Base-by-base conservation (phyloP, 1,284 basidiomycete species). In the Somion occarium region DNA sequence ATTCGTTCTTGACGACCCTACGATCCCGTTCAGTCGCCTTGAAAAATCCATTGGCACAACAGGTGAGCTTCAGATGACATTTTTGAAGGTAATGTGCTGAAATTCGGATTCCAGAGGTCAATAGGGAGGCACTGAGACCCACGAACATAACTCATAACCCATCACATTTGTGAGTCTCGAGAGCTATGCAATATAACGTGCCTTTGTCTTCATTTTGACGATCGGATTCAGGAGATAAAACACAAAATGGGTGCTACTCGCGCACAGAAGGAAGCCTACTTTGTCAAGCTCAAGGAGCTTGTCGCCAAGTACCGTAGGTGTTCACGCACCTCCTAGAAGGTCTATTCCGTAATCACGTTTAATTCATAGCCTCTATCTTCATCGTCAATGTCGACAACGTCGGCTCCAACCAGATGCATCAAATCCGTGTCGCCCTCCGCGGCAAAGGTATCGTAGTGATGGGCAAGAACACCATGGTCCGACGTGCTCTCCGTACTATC, bases 401-500 rank as follows among this genome's bases (percentile, higher is more conserved):
- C 68, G 93, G 93, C 56, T 98, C 95, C 58, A 97, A 98, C 82
- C 97, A 99, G 78, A 92, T 95, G 93, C 94, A 97, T 71, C 93
- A 97, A 74, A 98, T 99, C 69, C 95, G 97, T 79, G 88, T 92
- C 62, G 79, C 96, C 49, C 86, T 99, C 71, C 93, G 97, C 65
- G 93, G 93, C 68, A 94, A 93, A 73, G 97, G 91, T 80, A 78
- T 94, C 55, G 95, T 99, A 60, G 76, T 99, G 64, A 99, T 99
- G 97, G 96, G 96, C 70, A 99, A 99, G 81, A 99, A 99, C 88
- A 99, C 97, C 70, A 98, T 99, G 97, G 95, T 98, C 66, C 92
- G 96, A 76, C 93, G 96, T 69, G 96, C 94, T 54, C 83, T 99
- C 61, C 93, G 96, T 63, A 80, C 87, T 69, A 85, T 98, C 72